phyloP scores from a whole-genome alignment of 2,329 filamentous ascomycete species.

The Fusarium buxicola region DNA sequence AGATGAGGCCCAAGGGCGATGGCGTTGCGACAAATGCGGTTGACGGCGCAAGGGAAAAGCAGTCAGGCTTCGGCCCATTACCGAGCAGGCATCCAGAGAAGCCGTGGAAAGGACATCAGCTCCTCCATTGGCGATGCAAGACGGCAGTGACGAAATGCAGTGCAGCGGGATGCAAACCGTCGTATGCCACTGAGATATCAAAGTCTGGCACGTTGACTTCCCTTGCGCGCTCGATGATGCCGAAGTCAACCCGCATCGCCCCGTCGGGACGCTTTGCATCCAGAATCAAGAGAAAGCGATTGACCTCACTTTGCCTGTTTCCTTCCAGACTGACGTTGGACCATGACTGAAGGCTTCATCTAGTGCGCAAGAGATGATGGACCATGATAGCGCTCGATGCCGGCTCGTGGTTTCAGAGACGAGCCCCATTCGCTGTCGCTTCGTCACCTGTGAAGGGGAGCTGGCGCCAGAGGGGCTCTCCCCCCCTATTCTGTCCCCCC shows the following conservation, averaged over 20 bases:
- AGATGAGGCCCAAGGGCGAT: slow-evolving; percentile 45
- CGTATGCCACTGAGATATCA: slow-evolving; percentile 31
- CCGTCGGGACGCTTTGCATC: slow-evolving; percentile 26
- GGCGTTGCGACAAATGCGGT: slow-evolving; percentile 23
- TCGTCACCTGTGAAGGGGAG: slow-evolving; percentile 18
- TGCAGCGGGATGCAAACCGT: not conserved
- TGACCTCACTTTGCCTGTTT: slow-evolving; percentile 35
- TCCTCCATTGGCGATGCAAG: not conserved
- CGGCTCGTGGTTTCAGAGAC: slow-evolving; percentile 41
- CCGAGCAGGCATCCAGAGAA: slow-evolving; percentile 3
- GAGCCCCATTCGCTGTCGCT: slow-evolving; percentile 40
- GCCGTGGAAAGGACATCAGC: not conserved
- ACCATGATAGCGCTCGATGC: slow-evolving; percentile 16
- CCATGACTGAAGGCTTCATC: slow-evolving; percentile 29
- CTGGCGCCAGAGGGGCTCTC: slow-evolving; percentile 16
- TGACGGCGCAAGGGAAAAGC: slow-evolving; percentile 13
- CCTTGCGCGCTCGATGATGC: slow-evolving; percentile 24
- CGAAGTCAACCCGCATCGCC: slow-evolving; percentile 23
- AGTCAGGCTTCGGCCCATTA: slow-evolving; percentile 3
- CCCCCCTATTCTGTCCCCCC: slow-evolving; percentile 19
- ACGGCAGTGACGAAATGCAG: slow-evolving; percentile 2
- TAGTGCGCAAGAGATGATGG: slow-evolving; percentile 17
- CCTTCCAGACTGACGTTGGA: slow-evolving; percentile 30
- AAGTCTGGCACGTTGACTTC: slow-evolving; percentile 35
- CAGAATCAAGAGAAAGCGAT: slow-evolving; percentile 43